Conservation (phyloP, 2,329 filamentous ascomycete genomes). For the Cryphonectria naterciae region DNA sequence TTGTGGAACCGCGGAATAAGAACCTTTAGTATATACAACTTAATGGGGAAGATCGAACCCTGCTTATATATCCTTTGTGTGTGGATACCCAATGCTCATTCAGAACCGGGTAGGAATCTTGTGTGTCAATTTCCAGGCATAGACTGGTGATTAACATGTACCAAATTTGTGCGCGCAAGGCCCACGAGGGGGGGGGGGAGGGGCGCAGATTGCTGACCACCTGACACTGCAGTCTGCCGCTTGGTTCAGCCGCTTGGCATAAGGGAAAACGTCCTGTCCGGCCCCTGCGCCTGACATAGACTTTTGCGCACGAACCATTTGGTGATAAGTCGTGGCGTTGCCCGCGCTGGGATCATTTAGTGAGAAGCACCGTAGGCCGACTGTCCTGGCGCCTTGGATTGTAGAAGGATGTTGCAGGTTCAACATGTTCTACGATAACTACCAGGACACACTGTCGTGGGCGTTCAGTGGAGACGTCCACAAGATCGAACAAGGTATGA, state of each 20-base stretch:
- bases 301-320: not conserved
- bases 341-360: not conserved
- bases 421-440: not conserved
- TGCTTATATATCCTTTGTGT: not conserved
- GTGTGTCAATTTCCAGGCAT: not conserved
- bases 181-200: too few relatives aligned
- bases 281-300: not conserved
- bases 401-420: not conserved
- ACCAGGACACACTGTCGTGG: not conserved
- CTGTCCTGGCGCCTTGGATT: slow-evolving; percentile 6
- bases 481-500: not conserved
- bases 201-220: not conserved
- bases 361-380: not conserved
- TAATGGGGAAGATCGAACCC: not conserved
- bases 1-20: not conserved
- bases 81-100: not conserved
- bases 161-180: not conserved
- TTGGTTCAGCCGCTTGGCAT: not conserved
- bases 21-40: not conserved
- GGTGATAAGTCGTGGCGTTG: not conserved
- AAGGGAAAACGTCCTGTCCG: not conserved
- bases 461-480: not conserved
- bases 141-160: not conserved
- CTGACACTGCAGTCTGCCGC: too few relatives aligned
- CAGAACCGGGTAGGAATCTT: not conserved